Base-by-base conservation (phyloP, 345 rosid species). In the Euphorbia lathyris region DNA sequence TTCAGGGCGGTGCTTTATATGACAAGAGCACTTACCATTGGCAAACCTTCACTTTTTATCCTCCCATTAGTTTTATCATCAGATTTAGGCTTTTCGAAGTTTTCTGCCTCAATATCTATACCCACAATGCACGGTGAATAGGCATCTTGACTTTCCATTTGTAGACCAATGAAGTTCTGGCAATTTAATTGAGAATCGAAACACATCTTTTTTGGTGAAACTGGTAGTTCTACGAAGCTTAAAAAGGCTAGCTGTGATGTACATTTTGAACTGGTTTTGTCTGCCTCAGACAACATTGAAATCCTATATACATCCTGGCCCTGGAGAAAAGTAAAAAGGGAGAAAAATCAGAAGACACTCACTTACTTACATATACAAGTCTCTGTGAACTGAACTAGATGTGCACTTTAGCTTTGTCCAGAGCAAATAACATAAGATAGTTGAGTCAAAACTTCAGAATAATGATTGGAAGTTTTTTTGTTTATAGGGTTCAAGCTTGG, bases 281-380 rank as follows among this genome's bases (percentile, higher is more conserved):
- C 89, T 83, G 82, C 83, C 50, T 86, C 93, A 1, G 96, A 89
- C 72, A 89, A 65, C 72, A 86, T 76, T 25, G 97, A 83, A 79
- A 87, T 79, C 71, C 84, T 86, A 72, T 84, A 86, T 63, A 82
- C 83, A 63, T 86, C 90, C 80, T 81, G 77, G 48, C 80, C 91
- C 98, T 89, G 80, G 51, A 45, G 51, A 70, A 72, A 50, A 74
- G 47, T 45, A 26, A 48, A 65, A 72, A 58, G 66, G 58, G 23
- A 48, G 48, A 25, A 48, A 61, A 9, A 42, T 40, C 13, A 67
- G 67, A 62, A 30, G 47, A 3, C n/a, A n/a, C n/a, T n/a, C n/a
- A n/a, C n/a, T n/a, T 0, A 22, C 7, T 12, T 22, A 38, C 13
- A 13, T 12, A 9, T 25, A 48, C 0, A 32, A 47, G 38, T 40